Base-by-base conservation (phyloP, 352 stramenopile species). In the Pythium volutum region DNA sequence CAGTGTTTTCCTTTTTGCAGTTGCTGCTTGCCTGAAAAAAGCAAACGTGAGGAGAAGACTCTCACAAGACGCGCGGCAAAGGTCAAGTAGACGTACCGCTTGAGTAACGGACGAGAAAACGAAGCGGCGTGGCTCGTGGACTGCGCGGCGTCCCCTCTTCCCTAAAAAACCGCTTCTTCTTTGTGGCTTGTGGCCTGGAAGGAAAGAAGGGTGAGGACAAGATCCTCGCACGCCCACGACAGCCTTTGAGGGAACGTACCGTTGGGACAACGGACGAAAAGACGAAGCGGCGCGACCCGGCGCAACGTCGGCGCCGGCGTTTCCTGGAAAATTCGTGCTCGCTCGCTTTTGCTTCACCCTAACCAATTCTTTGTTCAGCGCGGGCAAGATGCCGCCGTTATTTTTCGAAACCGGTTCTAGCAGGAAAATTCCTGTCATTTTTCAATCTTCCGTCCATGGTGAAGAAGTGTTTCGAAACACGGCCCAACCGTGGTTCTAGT, bases 401-500 rank as follows among this genome's bases (percentile, higher is more conserved):
- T 49, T 23, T 49, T 49, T n/a, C 22, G 16, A 31, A 33, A 49
- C 42, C 42, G 42, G 42, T 49, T 49, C 8, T 49, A 49, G 22
- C 10, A 31, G 42, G 16, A 49, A 20, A 20, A 6, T 43, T 43
- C 36, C 12, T 16, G 36, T 43, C 5, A 20, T 31, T 49, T 49
- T 49, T 49, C 22, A 15, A 31, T 49, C 11, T 14, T 49, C n/a
- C 22, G 20, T 22, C 25, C 7, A 49, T 49, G 42, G 20, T 31
- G 11, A 23, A 31, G 22, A 29, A n/a, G 31, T 49, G 42, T 8
- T 31, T 12, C n/a, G 20, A 14, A 14, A 29, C 20, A n/a, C 31
- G 42, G 42, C n/a, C n/a, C n/a, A n/a, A n/a, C n/a, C n/a, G n/a
- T 27, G n/a, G n/a, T n/a, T n/a, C n/a, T n/a, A n/a, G n/a, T n/a